Conservation (phyloP, 306 rosid species). For the Fragaria iinumae region DNA sequence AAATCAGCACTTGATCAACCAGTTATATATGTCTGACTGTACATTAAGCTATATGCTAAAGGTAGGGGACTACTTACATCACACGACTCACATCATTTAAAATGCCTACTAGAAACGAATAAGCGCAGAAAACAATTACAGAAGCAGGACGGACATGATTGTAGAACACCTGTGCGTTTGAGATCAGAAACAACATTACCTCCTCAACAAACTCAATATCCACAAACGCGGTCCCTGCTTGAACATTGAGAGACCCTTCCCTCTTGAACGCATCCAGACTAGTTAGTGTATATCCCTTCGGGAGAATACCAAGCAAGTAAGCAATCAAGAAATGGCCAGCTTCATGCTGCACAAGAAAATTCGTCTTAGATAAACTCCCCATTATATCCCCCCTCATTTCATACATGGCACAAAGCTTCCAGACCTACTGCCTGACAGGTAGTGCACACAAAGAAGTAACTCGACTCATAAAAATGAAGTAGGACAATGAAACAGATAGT, state of each 20-base stretch:
- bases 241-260: constrained; percentile 94
- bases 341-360: constrained; percentile 68
- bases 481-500: background rate
- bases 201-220: constrained; percentile 88
- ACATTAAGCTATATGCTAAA: background rate
- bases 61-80: background rate
- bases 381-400: background rate
- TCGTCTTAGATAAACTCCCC: constrained; percentile 21
- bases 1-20: background rate
- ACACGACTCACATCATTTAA: background rate
- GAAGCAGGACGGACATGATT: background rate
- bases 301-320: constrained; percentile 82
- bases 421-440: background rate
- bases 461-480: background rate
- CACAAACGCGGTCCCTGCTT: constrained; percentile 93
- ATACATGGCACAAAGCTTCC: background rate
- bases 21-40: background rate
- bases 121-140: background rate
- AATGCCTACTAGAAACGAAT: background rate
- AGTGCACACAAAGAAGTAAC: background rate
- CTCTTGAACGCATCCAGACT: constrained; percentile 79
- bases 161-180: background rate
- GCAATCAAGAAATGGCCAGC: constrained; percentile 96
- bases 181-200: constrained; percentile 37
- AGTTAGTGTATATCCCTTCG: constrained; percentile 68